These are phyloP conservation scores for Stereocaulon alpinum DNA, from an alignment of 495 filamentous ascomycete genomes.

Conservation along the genomic window DNA sequence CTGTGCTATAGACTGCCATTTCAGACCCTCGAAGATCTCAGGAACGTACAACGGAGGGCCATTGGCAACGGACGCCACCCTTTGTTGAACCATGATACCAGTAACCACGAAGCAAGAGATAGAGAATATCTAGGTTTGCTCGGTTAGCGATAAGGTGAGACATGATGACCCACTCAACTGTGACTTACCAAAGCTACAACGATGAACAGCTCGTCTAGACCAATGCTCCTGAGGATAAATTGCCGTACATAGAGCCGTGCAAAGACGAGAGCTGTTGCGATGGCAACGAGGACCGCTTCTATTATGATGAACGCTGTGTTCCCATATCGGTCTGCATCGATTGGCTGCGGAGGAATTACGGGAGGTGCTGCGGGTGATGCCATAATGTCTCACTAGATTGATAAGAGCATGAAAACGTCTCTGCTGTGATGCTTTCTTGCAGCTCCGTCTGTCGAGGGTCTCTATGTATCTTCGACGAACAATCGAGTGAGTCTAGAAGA, in stretches of 20 bases:
- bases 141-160: not conserved
- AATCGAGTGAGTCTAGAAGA: not conserved
- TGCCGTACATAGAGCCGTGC: constrained; percentile 37
- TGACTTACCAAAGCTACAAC: constrained; percentile 30
- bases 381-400: not conserved
- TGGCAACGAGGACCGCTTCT: constrained; percentile 29
- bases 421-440: not conserved
- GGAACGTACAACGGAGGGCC: not conserved
- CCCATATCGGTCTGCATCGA: not conserved
- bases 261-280: constrained; percentile 31
- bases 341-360: not conserved
- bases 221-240: constrained; percentile 33
- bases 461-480: not conserved
- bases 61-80: not conserved
- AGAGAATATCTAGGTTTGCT: not conserved
- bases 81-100: not conserved
- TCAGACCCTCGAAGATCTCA: not conserved
- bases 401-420: not conserved
- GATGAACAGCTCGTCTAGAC: constrained; percentile 36
- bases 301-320: not conserved
- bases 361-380: not conserved
- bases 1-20: constrained; percentile 38
- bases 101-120: not conserved
- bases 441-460: not conserved
- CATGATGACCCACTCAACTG: not conserved